phyloP scores from a whole-genome alignment of 2,329 filamentous ascomycete species.

The Nigrospora osmanthi region DNA sequence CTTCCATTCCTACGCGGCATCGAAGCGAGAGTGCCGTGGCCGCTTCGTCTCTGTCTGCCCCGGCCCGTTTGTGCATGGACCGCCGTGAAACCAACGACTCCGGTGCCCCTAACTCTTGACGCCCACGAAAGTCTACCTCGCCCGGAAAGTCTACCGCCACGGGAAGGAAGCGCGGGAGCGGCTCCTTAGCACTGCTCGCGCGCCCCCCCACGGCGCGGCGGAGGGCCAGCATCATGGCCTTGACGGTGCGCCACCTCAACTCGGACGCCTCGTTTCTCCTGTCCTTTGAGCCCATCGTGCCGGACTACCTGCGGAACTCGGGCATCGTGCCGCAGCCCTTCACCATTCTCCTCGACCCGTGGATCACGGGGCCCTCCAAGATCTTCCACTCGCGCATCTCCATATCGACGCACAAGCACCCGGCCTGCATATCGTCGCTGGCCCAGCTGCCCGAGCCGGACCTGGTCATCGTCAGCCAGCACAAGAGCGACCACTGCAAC shows the following conservation, averaged over 20 bases:
- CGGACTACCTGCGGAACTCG: slow-evolving; percentile 23
- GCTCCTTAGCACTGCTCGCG: too few relatives aligned
- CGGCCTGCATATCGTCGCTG: slow-evolving; percentile 47
- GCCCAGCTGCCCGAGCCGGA: slow-evolving; percentile 33
- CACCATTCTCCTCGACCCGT: slow-evolving; percentile 65
- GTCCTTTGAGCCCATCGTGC: slow-evolving; percentile 48
- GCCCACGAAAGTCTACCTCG: too few relatives aligned
- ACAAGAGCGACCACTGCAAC: slow-evolving; percentile 60
- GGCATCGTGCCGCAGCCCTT: slow-evolving; percentile 41
- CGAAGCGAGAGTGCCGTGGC: too few relatives aligned
- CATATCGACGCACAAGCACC: slow-evolving; percentile 44
- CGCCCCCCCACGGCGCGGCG: too few relatives aligned
- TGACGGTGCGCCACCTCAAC: slow-evolving; percentile 57
- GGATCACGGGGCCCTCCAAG: slow-evolving; percentile 54
- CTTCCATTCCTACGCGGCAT: too few relatives aligned
- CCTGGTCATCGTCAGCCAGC: slow-evolving; percentile 37
- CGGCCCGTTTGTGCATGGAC: too few relatives aligned
- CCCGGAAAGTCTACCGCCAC: too few relatives aligned
- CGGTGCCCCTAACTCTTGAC: too few relatives aligned
- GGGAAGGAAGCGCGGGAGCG: too few relatives aligned
- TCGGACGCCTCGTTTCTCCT: slow-evolving; percentile 58
- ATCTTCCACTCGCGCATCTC: slow-evolving; percentile 56
- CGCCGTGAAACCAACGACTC: too few relatives aligned
- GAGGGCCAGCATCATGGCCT: slow-evolving; percentile 39
- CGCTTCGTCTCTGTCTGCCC: too few relatives aligned